A percentile compares a stretch with the other conserved stretches of the same genome.
Evolutionary conservation across 257 asterid genomes (phyloP).

Genomic region (Fraxinus excelsior): DNA sequence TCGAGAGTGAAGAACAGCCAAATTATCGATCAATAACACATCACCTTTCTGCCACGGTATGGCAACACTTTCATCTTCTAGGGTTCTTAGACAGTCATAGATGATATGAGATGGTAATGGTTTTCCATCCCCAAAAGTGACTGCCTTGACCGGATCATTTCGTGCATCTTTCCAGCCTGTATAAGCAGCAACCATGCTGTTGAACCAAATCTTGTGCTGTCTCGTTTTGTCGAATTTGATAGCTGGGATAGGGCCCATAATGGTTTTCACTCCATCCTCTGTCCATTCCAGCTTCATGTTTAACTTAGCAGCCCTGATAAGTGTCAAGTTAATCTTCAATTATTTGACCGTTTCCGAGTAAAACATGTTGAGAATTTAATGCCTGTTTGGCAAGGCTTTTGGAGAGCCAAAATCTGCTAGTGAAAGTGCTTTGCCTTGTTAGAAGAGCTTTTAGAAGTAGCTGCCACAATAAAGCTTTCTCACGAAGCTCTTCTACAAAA

Average conservation of each 20-base stretch:
- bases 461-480: too few relatives aligned
- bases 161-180: conserved; percentile 81
- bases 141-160: conserved; percentile 80
- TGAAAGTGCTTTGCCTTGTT: too few relatives aligned
- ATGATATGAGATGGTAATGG: conserved; percentile 62
- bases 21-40: conserved; percentile 64
- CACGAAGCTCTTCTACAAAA: too few relatives aligned
- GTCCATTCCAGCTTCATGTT: conserved; percentile 89
- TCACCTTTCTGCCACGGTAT: conserved; percentile 88
- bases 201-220: conserved; percentile 77
- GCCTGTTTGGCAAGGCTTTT: too few relatives aligned
- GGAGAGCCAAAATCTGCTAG: too few relatives aligned
- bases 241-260: conserved; percentile 90
- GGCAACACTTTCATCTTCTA: conserved; percentile 76
- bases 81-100: conserved; percentile 58
- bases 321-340: conserved; percentile 8
- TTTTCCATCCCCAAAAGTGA: conserved; percentile 72
- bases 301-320: conserved; percentile 69
- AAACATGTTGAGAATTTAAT: background rate
- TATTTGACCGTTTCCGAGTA: background rate
- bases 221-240: conserved; percentile 57
- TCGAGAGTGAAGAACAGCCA: conserved; percentile 87
- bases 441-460: too few relatives aligned
- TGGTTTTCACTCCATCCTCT: conserved; percentile 59
- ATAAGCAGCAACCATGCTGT: conserved; percentile 90